Evolutionary conservation across 2,329 filamentous ascomycete genomes (phyloP).

Genomic region (Cytospora schulzeri): DNA sequence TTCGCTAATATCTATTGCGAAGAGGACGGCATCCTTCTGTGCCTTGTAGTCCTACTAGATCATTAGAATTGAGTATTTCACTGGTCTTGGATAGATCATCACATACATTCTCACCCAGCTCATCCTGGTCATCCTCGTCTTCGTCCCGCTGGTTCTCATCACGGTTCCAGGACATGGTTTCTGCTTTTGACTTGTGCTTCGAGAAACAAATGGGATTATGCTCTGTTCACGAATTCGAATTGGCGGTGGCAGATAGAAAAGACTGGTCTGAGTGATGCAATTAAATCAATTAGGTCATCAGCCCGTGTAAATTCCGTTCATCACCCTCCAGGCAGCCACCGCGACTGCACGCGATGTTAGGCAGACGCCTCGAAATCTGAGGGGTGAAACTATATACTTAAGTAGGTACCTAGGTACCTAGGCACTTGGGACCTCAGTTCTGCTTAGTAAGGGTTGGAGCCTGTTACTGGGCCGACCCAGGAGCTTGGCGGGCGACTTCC

Average conservation of each 20-base stretch:
- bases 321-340: constrained; percentile 21
- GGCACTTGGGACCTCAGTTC: no score
- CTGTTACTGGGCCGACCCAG: no score
- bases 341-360: constrained; percentile 26
- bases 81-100: background rate
- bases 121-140: constrained; percentile 72
- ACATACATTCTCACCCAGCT: constrained; percentile 41
- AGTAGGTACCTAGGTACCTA: constrained; percentile 4
- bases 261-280: no score
- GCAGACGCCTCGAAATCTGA: constrained; percentile 14
- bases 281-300: background rate
- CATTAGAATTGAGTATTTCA: background rate
- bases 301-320: background rate
- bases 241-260: background rate
- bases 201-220: background rate
- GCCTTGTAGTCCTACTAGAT: constrained; percentile 75
- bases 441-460: background rate
- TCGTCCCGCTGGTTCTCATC: constrained; percentile 53
- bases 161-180: constrained; percentile 39
- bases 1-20: constrained; percentile 88
- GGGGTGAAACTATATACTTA: background rate
- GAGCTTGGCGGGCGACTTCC: no score
- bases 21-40: constrained; percentile 96
- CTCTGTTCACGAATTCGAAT: background rate
- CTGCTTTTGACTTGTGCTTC: background rate